phyloP scores from a whole-genome alignment of 306 rosid genomes.

The Oxytropis ochrocephala region DNA sequence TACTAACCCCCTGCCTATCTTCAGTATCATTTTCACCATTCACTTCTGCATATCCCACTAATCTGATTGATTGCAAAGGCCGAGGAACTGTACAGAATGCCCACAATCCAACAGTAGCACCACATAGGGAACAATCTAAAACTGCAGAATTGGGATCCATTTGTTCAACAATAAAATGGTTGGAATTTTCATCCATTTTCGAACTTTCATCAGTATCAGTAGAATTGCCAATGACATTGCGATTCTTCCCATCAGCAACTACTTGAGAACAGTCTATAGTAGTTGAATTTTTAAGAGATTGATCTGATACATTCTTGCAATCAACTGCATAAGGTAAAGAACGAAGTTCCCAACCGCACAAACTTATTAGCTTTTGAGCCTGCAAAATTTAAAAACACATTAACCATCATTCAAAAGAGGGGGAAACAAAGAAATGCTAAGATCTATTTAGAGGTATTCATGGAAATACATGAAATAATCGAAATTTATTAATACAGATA shows the following conservation, averaged over 20 bases:
- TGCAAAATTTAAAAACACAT: conserved; percentile 29
- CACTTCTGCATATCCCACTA: conserved; percentile 62
- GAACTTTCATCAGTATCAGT: conserved; percentile 22
- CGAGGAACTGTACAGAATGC: conserved; percentile 53
- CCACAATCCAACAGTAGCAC: conserved; percentile 95
- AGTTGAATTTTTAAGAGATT: conserved; percentile 30
- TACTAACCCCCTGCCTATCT: conserved; percentile 26
- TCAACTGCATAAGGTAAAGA: conserved; percentile 65
- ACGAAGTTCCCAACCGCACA: conserved; percentile 93
- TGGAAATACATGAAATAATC: background rate
- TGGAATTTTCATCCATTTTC: conserved; percentile 31
- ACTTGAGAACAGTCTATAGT: conserved; percentile 15
- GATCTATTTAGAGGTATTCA: conserved; percentile 3
- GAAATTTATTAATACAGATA: background rate
- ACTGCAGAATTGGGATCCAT: conserved; percentile 67
- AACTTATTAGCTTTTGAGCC: conserved; percentile 79
- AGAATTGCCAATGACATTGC: conserved; percentile 27
- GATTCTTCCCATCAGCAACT: conserved; percentile 26
- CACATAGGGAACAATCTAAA: conserved; percentile 83
- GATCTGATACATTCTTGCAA: conserved; percentile 41
- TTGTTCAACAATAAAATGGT: conserved; percentile 35
- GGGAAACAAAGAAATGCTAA: background rate
- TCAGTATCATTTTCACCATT: conserved; percentile 35
- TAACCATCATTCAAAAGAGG: conserved; percentile 1
- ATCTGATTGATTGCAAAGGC: conserved; percentile 65